These are phyloP conservation scores for Sclerotinia spermophila DNA, from an alignment of 2,329 filamentous ascomycete species.

Conservation along the genomic window DNA sequence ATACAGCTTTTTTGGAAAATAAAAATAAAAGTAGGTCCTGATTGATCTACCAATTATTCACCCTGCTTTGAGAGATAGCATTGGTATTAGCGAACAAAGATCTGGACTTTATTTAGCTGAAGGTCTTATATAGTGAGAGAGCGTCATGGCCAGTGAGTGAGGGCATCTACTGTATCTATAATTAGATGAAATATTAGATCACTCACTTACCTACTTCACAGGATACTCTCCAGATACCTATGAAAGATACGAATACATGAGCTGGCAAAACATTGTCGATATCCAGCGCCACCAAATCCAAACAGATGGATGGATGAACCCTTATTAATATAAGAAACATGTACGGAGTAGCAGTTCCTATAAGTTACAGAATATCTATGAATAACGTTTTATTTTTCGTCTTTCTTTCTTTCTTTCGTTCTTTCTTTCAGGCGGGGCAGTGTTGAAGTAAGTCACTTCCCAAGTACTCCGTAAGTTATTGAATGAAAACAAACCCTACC, in stretches of 20 bases:
- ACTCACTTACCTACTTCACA: no score
- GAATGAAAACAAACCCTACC: background rate
- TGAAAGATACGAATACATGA: background rate
- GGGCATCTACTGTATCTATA: conserved; percentile 3
- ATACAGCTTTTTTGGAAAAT: background rate
- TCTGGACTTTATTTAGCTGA: background rate
- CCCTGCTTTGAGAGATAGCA: background rate
- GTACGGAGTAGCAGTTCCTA: background rate
- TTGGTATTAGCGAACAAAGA: background rate
- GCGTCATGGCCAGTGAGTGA: background rate
- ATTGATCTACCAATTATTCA: conserved; percentile 6
- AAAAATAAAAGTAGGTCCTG: background rate
- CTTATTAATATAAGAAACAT: background rate
- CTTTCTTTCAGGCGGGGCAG: background rate
- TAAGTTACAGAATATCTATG: background rate
- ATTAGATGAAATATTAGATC: conserved; percentile 3
- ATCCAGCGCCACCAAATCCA: background rate
- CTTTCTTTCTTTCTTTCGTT: background rate
- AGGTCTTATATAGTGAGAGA: background rate
- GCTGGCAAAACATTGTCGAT: background rate
- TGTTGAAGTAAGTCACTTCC: background rate
- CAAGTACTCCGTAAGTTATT: background rate
- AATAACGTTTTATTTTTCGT: background rate
- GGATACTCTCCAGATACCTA: background rate
- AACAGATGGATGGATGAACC: background rate